These are phyloP conservation scores for Capsella bursapastoris DNA, from an alignment of 345 rosid species.

Conservation along the genomic window DNA sequence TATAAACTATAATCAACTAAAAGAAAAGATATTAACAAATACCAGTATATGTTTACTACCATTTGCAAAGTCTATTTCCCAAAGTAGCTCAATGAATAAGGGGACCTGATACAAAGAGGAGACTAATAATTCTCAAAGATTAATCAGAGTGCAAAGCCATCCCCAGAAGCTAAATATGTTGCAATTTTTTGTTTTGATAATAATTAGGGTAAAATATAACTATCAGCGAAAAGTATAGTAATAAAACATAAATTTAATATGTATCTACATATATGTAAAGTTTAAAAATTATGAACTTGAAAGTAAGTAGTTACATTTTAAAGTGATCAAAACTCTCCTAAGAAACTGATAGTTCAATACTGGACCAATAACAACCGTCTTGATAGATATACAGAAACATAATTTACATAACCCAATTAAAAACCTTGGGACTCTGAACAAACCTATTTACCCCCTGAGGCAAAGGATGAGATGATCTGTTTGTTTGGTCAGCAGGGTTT, in stretches of 20 bases:
- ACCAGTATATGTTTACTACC: constrained; percentile 31
- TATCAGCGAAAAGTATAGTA: no score
- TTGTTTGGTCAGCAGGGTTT: constrained; percentile 68
- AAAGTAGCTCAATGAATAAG: constrained; percentile 24
- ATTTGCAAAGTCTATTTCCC: constrained; percentile 23
- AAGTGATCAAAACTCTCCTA: constrained; percentile 42
- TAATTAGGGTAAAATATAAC: background rate
- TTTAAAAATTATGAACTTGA: constrained; percentile 31
- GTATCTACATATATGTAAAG: constrained; percentile 7
- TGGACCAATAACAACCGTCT: constrained; percentile 44
- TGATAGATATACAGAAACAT: constrained; percentile 55
- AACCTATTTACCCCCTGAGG: constrained; percentile 99
- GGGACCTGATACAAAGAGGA: constrained; percentile 14
- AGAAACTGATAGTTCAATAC: constrained; percentile 37
- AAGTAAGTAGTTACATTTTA: constrained; percentile 49
- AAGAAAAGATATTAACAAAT: no score
- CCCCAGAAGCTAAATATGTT: constrained; percentile 2
- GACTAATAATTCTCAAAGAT: background rate
- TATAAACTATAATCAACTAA: no score
- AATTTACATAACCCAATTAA: constrained; percentile 68
- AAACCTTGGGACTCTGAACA: constrained; percentile 88
- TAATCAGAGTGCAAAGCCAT: constrained; percentile 14
- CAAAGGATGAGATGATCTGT: constrained; percentile 72
- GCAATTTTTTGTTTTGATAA: constrained; percentile 4
- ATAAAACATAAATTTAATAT: background rate